A percentile compares a stretch with the other conserved stretches of the same genome.
Conservation (phyloP, 306 rosid species). For the Cyclanthera cordifolia region DNA sequence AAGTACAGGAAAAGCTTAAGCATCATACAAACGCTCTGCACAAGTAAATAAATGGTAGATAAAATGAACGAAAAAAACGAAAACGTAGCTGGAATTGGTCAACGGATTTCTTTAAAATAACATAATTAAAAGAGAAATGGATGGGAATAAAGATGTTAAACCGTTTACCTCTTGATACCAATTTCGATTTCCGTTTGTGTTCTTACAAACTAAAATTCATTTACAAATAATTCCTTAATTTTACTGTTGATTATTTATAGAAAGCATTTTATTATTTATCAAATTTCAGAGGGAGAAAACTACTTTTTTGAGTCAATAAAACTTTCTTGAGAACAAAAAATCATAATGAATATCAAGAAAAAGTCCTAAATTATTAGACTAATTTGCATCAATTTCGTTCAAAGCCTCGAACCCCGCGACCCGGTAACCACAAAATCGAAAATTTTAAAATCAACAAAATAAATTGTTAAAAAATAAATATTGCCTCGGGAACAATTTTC, state of each 20-base stretch:
- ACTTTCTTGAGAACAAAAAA: background rate
- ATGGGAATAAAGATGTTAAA: background rate
- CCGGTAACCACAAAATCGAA: background rate
- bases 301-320: background rate
- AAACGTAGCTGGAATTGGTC: background rate
- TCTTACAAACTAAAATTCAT: background rate
- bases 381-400: slow-evolving; percentile 1
- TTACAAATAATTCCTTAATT: background rate
- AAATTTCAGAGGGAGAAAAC: background rate
- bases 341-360: background rate
- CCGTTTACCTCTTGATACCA: background rate
- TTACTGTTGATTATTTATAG: background rate
- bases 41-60: background rate
- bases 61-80: background rate
- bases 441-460: background rate
- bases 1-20: background rate
- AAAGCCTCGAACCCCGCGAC: background rate
- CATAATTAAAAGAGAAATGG: background rate
- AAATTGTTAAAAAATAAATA: background rate
- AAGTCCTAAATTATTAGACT: background rate
- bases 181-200: background rate
- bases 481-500: background rate
- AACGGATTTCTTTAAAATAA: background rate
- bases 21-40: too few relatives aligned
- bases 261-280: background rate